Conservation (phyloP, 768 basidiomycete genomes). For the Hericium alpestre region DNA sequence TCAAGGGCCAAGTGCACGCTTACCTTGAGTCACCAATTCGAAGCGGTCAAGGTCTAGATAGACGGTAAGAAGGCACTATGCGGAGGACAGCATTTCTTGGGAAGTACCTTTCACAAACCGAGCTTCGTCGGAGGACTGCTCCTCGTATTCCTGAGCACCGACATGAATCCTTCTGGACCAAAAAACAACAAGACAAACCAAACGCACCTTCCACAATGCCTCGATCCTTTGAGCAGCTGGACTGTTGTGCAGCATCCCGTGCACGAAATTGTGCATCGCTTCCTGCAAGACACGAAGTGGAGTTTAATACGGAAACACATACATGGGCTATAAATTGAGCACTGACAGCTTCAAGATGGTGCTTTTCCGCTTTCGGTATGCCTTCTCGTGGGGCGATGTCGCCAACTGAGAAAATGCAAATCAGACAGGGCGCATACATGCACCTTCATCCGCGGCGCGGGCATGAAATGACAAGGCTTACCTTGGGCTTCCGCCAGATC, state of each 20-base stretch:
- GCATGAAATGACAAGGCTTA: constrained; percentile 14
- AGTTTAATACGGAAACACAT: not conserved
- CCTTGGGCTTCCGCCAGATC: constrained; percentile 95
- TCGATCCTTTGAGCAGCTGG: constrained; percentile 59
- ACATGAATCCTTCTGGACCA: not conserved
- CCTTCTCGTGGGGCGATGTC: constrained; percentile 90
- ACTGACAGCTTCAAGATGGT: constrained; percentile 57
- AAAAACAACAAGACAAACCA: not conserved
- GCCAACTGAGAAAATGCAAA: constrained; percentile 48
- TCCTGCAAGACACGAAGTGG: constrained; percentile 32
- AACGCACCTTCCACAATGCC: constrained; percentile 57
- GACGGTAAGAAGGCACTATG: not conserved
- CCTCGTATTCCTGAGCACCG: constrained; percentile 68
- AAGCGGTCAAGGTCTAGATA: constrained; percentile 69
- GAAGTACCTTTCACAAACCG: constrained; percentile 71
- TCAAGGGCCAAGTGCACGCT: not conserved
- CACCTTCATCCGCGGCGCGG: too few species aligned
- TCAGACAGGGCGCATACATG: not conserved
- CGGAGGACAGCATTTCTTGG: not conserved
- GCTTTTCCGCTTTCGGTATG: constrained; percentile 74
- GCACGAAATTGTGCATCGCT: constrained; percentile 83
- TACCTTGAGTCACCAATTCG: constrained; percentile 82
- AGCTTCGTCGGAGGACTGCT: constrained; percentile 59
- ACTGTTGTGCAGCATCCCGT: constrained; percentile 78
- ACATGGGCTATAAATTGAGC: too few species aligned